Evolutionary conservation across 257 asterid genomes (phyloP), one percentile per base, ranked within the genome.

Genomic region (Solanum ahanhuiri): DNA sequence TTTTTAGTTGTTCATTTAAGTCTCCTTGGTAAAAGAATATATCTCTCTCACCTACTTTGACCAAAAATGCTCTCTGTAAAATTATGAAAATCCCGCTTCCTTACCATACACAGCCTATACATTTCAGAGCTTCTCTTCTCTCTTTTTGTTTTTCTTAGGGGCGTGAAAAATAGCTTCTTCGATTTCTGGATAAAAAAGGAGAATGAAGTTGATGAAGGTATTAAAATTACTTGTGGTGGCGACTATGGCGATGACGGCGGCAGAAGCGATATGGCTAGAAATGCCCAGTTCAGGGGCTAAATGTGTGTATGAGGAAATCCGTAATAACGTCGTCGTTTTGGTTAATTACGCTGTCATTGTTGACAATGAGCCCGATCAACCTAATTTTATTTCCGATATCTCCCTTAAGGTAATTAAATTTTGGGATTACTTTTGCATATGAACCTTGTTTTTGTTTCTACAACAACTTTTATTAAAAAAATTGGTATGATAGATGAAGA

Each of bases 241-340:
- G 83, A 43, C 60, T 5, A 23, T 86, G 84, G 70, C 86, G 86
- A 15, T 89, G 22, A 94, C 95, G 33, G 89, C 85, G 77, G 93
- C 90, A 60, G 89, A 86, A 28, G 95, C 95, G 3, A 14, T 96
- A 85, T 96, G 96, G 98, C 22, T 96, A 86, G 96, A 94, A 31
- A 25, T 96, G 82, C 96, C 98, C 12, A 87, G 48, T 25, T n/a
- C 93, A 30, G 98, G 94, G 34, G 39, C 89, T 48, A 96, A 93
- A 91, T 94, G 98, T 85, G 86, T 96, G 10, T 93, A 94, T 23
- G 98, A 96, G 75, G 98, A 93, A 10, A 43, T 96, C 63, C 93
- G 87, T 86, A 90, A 17, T 86, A 90, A 90, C 92, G 94, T 93
- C 85, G 97, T 93, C 64, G 98, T 94, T 87, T 82, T 95, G 88